Percentiles rank a stretch among this genome's conserved stretches.
phyloP scores from a whole-genome alignment of 768 basidiomycete species.

The Tephrocybe rancida region DNA sequence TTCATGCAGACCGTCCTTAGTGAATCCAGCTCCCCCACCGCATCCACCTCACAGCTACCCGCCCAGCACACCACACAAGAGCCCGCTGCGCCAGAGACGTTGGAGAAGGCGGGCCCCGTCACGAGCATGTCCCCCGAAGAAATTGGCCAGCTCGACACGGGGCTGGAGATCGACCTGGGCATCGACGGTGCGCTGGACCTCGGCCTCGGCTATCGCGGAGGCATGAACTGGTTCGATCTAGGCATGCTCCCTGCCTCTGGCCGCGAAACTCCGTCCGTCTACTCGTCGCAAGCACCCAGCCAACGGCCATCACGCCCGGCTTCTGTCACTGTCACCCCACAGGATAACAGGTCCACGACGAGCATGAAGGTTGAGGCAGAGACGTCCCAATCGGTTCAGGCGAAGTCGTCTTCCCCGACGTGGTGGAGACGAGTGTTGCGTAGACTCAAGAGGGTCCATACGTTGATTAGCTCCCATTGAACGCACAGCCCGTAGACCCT shows the following conservation, averaged over 20 bases:
- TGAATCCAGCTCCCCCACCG: slow-evolving; percentile 21
- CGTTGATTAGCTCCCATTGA: slow-evolving; percentile 29
- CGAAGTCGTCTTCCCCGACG: slow-evolving; percentile 22
- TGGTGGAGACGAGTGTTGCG: slow-evolving; percentile 35
- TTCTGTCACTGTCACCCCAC: slow-evolving; percentile 21
- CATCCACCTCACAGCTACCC: slow-evolving; percentile 11
- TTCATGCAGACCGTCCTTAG: slow-evolving; percentile 40
- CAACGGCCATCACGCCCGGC: slow-evolving; percentile 30
- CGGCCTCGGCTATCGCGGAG: slow-evolving; percentile 35
- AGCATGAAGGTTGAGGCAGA: slow-evolving; percentile 6
- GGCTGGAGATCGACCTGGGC: slow-evolving; percentile 38
- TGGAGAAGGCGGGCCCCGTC: not conserved
- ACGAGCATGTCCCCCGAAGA: slow-evolving; percentile 35
- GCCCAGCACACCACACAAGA: not conserved
- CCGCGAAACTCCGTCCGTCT: slow-evolving; percentile 37
- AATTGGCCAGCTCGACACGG: slow-evolving; percentile 33
- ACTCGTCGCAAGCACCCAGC: slow-evolving; percentile 36
- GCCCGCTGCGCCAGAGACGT: not conserved
- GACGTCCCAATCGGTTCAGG: slow-evolving; percentile 1
- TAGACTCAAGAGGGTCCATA: slow-evolving; percentile 28
- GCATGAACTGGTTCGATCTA: slow-evolving; percentile 42
- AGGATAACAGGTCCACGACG: slow-evolving; percentile 17
- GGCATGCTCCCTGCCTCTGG: slow-evolving; percentile 38
- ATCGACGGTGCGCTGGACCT: slow-evolving; percentile 41
- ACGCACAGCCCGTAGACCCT: not conserved